Base-by-base conservation (phyloP, 2,329 filamentous ascomycete genomes). In the Trichoderma koningii region DNA sequence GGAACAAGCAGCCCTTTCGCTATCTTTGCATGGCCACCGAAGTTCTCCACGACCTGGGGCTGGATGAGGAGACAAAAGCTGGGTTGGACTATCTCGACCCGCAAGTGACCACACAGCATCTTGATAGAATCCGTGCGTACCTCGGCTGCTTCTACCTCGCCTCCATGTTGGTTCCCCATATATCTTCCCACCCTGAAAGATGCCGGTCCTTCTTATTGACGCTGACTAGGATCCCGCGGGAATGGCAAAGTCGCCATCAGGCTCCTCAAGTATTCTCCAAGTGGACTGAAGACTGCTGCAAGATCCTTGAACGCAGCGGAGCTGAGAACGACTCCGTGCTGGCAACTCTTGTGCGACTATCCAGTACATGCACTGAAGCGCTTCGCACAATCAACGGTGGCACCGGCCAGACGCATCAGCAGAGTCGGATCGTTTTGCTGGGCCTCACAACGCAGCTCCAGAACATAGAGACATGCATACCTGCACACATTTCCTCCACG, bases 21-120 rank as follows among this genome's bases (percentile, higher is more conserved):
- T 85, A 85, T 68, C 70, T 83, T 5, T 78, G 80, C 26, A 85
- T 85, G 82, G 78, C 79, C 0, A 76, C 78, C 17, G 83, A 85
- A 63, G 76, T 85, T 9, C 70, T 82, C 7, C 75, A 74, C 9
- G 83, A 85, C 63, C 76, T 85, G 0, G 82, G 83, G 6, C 71
- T 85, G 2, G 79, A 83, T 26, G 74, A 80, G 23, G 78, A 80
- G 38, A 68, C 71, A 5, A 30, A 42, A 12, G 23, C 63, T n/a
- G 23, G 38, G 15, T 1, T 38, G 2, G 21, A 45, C 2, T 26
- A 38, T 3, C 19, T 47, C 2, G 23, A 52, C n/a, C 21, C 53
- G 14, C 53, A 15, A 21, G 42, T 66, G 15, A 68, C 68, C 3
- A 64, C 68, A 0, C 51, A 75, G 17, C 77, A 77, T 23, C 70